Evolutionary conservation across 345 rosid genomes (phyloP).

Genomic region (Euclidium syriacum): DNA sequence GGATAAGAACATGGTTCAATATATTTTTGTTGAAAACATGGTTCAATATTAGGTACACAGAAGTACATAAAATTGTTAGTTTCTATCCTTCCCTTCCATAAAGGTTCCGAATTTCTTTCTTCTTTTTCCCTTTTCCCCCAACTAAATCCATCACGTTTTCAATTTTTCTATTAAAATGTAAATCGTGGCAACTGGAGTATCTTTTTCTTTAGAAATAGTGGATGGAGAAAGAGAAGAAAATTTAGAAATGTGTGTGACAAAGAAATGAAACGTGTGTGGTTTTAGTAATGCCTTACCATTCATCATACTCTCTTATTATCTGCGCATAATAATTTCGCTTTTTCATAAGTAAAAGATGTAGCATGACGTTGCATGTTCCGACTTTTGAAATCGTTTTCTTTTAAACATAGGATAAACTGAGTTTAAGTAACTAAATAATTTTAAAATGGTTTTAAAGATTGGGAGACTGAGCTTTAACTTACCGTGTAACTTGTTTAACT

Average conservation of each 20-base stretch:
- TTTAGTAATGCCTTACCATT: conserved; percentile 21
- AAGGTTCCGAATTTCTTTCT: conserved; percentile 27
- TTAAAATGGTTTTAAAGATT: not conserved
- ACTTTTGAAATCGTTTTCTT: not conserved
- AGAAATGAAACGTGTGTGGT: conserved; percentile 10
- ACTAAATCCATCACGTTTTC: conserved; percentile 23
- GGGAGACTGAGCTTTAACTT: not conserved
- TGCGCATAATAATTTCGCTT: not conserved
- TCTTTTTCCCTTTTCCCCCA: conserved; percentile 12
- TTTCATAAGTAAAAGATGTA: conserved; percentile 1
- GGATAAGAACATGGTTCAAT: conserved; percentile 11
- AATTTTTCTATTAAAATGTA: conserved; percentile 13
- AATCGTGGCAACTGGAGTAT: conserved; percentile 19
- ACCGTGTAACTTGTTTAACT: too few species aligned
- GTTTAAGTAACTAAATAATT: not conserved
- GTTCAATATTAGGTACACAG: conserved; percentile 27
- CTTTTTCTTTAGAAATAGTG: conserved; percentile 6
- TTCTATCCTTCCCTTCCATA: conserved; percentile 26
- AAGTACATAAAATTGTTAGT: conserved; percentile 27
- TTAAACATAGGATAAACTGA: not conserved
- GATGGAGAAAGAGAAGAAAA: conserved; percentile 12
- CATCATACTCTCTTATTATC: conserved; percentile 9
- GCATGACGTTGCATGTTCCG: conserved; percentile 3
- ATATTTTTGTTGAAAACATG: too few species aligned
- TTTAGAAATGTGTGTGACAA: conserved; percentile 4